Evolutionary conservation across 2,329 filamentous ascomycete genomes (phyloP).

Genomic region (Trichophyton schoenleinii): DNA sequence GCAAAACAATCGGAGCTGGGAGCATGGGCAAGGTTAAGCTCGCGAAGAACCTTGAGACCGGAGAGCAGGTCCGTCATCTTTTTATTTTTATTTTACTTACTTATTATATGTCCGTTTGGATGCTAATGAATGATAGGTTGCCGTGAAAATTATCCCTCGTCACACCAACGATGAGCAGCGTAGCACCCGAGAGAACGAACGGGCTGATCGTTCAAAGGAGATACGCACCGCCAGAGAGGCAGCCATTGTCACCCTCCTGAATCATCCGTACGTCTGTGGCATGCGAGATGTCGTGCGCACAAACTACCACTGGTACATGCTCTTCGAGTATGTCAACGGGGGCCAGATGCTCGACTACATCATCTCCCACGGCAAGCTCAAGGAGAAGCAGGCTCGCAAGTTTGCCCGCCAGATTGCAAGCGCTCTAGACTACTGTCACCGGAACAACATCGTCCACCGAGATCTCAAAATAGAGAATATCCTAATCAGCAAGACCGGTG

Average conservation of each 20-base stretch:
- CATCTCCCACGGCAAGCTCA: constrained; percentile 91
- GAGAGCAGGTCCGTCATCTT: constrained; percentile 60
- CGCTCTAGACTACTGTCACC: constrained; percentile 90
- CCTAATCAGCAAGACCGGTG: constrained; percentile 94
- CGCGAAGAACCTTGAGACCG: constrained; percentile 76
- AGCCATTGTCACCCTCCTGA: constrained; percentile 85
- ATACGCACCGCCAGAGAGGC: constrained; percentile 89
- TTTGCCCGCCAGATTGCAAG: constrained; percentile 96
- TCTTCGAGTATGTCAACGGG: constrained; percentile 97
- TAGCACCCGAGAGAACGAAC: constrained; percentile 61
- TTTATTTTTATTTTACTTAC: background rate
- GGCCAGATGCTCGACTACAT: constrained; percentile 99
- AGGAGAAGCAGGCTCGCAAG: constrained; percentile 96
- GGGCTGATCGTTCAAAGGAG: constrained; percentile 92
- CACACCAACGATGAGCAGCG: constrained; percentile 76
- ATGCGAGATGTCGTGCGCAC: constrained; percentile 92
- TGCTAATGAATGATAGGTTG: constrained; percentile 48
- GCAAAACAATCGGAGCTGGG: constrained; percentile 92
- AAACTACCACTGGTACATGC: constrained; percentile 99
- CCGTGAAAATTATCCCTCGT: constrained; percentile 92
- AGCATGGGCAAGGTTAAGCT: constrained; percentile 99
- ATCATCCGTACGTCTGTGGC: constrained; percentile 90
- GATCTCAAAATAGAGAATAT: constrained; percentile 99
- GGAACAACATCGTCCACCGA: constrained; percentile 94
- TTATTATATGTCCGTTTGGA: background rate